These are phyloP conservation scores for Chaetomium globosum DNA, from an alignment of 2,329 filamentous ascomycete species.

Conservation along the genomic window DNA sequence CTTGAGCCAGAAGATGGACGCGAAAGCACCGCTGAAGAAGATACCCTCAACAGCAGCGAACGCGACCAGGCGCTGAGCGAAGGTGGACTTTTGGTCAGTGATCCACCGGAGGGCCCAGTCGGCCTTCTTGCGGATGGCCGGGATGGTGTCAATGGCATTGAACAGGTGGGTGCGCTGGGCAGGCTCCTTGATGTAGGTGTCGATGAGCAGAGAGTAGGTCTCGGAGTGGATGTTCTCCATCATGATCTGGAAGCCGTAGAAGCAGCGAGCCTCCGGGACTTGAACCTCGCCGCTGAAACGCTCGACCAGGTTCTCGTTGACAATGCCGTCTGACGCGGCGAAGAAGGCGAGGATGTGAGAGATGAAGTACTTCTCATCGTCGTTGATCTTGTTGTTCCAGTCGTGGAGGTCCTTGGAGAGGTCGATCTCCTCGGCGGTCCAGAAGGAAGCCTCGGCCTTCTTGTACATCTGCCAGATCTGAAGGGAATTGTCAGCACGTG, in stretches of 20 bases:
- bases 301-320: conserved; percentile 99
- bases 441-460: conserved; percentile 99
- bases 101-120: conserved; percentile 98
- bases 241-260: conserved; percentile 99
- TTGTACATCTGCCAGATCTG: conserved; percentile 99
- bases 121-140: conserved; percentile 97
- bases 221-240: conserved; percentile 99
- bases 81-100: conserved; percentile 87
- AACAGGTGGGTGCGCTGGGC: conserved; percentile 93
- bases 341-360: conserved; percentile 99
- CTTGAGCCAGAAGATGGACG: conserved; percentile 99
- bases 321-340: conserved; percentile 96
- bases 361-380: conserved; percentile 97
- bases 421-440: conserved; percentile 99
- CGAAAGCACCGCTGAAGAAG: conserved; percentile 99
- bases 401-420: conserved; percentile 98
- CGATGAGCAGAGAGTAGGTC: conserved; percentile 98
- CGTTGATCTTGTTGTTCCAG: conserved; percentile 96
- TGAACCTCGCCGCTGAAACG: conserved; percentile 97
- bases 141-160: conserved; percentile 98
- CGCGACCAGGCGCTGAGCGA: conserved; percentile 91
- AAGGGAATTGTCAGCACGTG: conserved; percentile 45
- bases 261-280: conserved; percentile 96
- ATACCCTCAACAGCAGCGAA: conserved; percentile 99
- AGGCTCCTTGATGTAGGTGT: conserved; percentile 98